Percentiles rank a stretch among this genome's conserved stretches.
phyloP scores from a whole-genome alignment of 1,284 basidiomycete species.

The Ustilago shanxiensis region DNA sequence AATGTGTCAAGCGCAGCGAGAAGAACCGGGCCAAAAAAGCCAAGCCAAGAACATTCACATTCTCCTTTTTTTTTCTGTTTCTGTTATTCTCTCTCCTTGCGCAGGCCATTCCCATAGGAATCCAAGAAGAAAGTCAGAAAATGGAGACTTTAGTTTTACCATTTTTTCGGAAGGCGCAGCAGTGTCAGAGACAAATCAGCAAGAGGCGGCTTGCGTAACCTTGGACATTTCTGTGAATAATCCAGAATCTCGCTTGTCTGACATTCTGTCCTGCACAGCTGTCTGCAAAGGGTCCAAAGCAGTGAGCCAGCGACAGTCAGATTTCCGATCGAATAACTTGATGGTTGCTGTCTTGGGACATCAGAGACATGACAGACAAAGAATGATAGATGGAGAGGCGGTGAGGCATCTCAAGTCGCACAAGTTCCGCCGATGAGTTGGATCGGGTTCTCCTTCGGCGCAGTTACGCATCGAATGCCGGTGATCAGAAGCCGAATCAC shows the following conservation, averaged over 20 bases:
- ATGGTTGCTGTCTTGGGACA: neutral
- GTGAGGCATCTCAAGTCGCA: neutral
- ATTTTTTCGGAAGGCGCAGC: neutral
- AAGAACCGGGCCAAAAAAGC: conserved; percentile 1
- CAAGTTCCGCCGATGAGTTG: neutral
- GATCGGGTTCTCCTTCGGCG: neutral
- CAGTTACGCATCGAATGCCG: conserved; percentile 4
- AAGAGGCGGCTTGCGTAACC: conserved; percentile 2
- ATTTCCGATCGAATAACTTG: neutral
- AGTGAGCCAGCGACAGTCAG: neutral
- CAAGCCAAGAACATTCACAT: conserved; percentile 6
- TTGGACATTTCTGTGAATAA: neutral
- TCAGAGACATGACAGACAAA: neutral
- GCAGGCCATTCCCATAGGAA: neutral
- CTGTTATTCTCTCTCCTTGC: neutral
- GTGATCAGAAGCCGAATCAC: conserved; percentile 6
- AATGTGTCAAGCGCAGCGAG: neutral
- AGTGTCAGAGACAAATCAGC: neutral
- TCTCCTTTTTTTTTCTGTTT: neutral
- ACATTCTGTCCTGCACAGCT: neutral
- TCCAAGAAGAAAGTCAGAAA: neutral
- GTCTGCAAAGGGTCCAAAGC: neutral
- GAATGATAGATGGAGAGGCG: neutral
- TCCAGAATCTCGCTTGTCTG: conserved; percentile 5
- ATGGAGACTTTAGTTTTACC: neutral